Evolutionary conservation across 192 early-diverging fungal species (phyloP).

Genomic region (Spizellomyces sp.): DNA sequence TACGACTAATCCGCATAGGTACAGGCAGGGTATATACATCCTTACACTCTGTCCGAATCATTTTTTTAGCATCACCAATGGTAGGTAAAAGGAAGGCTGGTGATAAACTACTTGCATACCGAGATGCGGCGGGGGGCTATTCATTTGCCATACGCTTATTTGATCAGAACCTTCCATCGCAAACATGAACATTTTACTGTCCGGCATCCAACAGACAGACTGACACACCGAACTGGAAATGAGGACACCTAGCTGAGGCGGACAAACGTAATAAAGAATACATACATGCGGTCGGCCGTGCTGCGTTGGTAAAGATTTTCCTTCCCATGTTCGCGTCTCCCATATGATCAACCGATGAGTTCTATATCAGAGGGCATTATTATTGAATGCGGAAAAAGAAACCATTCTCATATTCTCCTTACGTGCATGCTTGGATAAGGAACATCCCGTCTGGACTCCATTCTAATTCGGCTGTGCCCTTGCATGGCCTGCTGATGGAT

Average conservation of each 20-base stretch:
- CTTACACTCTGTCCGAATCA: background rate
- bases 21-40: background rate
- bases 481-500: conserved; percentile 36
- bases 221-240: conserved; percentile 4
- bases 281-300: conserved; percentile 39
- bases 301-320: conserved; percentile 26
- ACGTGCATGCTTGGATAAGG: conserved; percentile 46
- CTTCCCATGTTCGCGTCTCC: conserved; percentile 53
- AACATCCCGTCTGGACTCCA: conserved; percentile 59
- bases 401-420: background rate
- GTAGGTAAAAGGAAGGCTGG: no score
- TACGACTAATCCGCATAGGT: background rate
- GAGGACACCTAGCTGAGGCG: background rate
- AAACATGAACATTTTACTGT: conserved; percentile 57
- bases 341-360: conserved; percentile 41
- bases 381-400: no score
- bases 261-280: background rate
- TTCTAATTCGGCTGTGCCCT: conserved; percentile 36
- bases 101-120: conserved; percentile 11
- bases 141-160: conserved; percentile 30
- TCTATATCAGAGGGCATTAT: background rate
- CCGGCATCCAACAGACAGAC: conserved; percentile 65
- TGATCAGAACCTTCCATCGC: conserved; percentile 46
- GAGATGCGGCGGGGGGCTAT: conserved; percentile 18
- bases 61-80: background rate